Base-by-base conservation (phyloP, 768 basidiomycete species). In the Mycena vitilis region DNA sequence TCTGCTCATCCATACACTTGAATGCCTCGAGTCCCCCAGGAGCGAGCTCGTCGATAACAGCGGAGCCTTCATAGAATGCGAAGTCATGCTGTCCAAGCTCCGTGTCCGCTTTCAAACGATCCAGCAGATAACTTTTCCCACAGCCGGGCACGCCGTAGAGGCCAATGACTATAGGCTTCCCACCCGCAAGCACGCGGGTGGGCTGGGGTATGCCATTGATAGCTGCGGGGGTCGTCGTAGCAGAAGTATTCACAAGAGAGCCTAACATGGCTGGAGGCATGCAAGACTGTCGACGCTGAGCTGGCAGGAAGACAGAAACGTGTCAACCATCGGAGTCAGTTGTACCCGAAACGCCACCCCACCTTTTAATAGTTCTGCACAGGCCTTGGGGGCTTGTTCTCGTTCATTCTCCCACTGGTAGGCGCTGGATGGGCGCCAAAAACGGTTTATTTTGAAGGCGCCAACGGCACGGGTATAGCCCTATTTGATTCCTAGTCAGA, bases 21-120 rank as follows among this genome's bases (percentile, higher is more conserved):
- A 75, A 75, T 8, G 67, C 72, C 37, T 49, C 60, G 36, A 75
- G 75, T 30, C 75, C 75, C n/a, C 65, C 72, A 15, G 75, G 73
- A 34, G 74, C 71, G 23, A 74, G 63, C 30, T 18, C 6, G 44
- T 72, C 61, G 58, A 75, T 69, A n/a, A 73, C 60, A 22, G 22
- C 42, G 18, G 74, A 73, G 54, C 74, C 72, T 65, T 75, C 74
- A 59, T 62, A 73, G 56, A 71, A 73, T 30, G 58, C 47, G 48
- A 71, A 73, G 42, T 63, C 48, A 5, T 68, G 23, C 51, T 74
- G 65, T 18, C 62, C 68, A 13, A 73, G 71, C 40, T 52, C 44
- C 15, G 55, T 6, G 47, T 65, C 63, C 22, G 45, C 48, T 54
- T 54, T 62, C 45, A 75, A 60, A 23, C 71, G 60, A 15, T 68